These are phyloP conservation scores for Epichloe elymi DNA, from an alignment of 2,329 filamentous ascomycete genomes.

Conservation along the genomic window DNA sequence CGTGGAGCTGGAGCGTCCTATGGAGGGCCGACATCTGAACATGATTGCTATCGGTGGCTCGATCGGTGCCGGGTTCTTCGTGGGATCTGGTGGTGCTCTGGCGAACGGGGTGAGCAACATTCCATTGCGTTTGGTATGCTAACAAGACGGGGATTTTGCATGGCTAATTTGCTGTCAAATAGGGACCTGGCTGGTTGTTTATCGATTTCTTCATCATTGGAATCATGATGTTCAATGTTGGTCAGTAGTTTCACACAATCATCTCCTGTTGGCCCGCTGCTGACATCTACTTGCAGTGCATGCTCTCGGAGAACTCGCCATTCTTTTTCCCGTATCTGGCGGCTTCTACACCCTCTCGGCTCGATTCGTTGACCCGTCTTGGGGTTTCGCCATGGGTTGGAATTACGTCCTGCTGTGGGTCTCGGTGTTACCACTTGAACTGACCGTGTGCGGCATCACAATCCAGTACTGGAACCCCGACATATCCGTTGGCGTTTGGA, in stretches of 20 bases:
- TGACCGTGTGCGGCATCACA: constrained; percentile 35
- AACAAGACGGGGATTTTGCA: too few relatives aligned
- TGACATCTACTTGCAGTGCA: constrained; percentile 24
- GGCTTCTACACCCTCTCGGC: constrained; percentile 46
- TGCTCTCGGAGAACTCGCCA: constrained; percentile 44
- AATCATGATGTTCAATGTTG: constrained; percentile 46
- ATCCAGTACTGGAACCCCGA: constrained; percentile 37
- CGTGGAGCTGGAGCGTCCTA: constrained; percentile 27
- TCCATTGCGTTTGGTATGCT: background rate
- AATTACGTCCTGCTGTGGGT: constrained; percentile 37
- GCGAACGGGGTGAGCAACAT: constrained; percentile 25
- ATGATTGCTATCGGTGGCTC: constrained; percentile 40
- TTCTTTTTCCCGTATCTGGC: constrained; percentile 46
- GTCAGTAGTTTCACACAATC: constrained; percentile 10
- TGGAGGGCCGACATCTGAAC: constrained; percentile 43
- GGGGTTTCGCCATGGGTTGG: constrained; percentile 40
- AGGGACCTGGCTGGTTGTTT: constrained; percentile 30
- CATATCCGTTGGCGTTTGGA: constrained; percentile 33
- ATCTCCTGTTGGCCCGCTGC: background rate
- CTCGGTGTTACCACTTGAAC: constrained; percentile 32
- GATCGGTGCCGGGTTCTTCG: constrained; percentile 50
- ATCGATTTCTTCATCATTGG: constrained; percentile 42
- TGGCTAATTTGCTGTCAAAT: background rate
- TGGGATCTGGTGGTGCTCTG: constrained; percentile 41
- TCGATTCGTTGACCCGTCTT: constrained; percentile 46